Evolutionary conservation across 1,284 basidiomycete species (phyloP), one percentile per base, ranked within the genome.

Genomic region (Tetrapyrgos nigripes): DNA sequence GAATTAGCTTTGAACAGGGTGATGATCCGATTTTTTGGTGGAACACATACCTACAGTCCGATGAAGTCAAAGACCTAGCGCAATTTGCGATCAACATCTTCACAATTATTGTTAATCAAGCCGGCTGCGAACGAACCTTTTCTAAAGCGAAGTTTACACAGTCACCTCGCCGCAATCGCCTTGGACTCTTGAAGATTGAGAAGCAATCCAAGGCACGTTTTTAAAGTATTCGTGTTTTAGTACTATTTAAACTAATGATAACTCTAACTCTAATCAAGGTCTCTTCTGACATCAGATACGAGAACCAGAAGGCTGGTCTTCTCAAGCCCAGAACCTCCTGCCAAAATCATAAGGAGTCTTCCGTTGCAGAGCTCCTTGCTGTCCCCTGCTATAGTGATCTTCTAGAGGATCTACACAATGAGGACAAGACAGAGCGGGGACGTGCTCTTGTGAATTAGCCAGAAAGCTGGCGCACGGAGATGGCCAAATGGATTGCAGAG

Each of bases 341-440:
- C 3, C 17, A 46, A 13, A 49, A 47, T 24, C 57, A 59, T 33
- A 29, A 48, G 17, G 26, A 24, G 29, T 14, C 28, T 45, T 24
- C 57, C 28, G 37, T 19, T 10, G 40, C 21, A 5, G 48, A 23
- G 8, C 53, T 59, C n/a, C 53, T 59, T 24, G 26, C 6, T 49
- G 57, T 55, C 24, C 57, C 45, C 3, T 40, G 21, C 17, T 55
- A 59, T 24, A 10, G 33, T 26, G 57, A 59, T 47, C 57, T 59
- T 13, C 43, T 55, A 28, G 57, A 46, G 3, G 45, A 55, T 27
- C 13, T 45, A 26, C 23, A 54, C 21, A 40, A 54, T 37, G 33
- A 59, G 24, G 57, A 59, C 40, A 45, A 47, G 28, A 49, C 23
- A 10, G 53, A 59, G 27, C 52, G 31, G 8, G 57, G 57, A 10